Evolutionary conservation across 2,329 filamentous ascomycete genomes (phyloP).

Genomic region (Saccharata proteae): DNA sequence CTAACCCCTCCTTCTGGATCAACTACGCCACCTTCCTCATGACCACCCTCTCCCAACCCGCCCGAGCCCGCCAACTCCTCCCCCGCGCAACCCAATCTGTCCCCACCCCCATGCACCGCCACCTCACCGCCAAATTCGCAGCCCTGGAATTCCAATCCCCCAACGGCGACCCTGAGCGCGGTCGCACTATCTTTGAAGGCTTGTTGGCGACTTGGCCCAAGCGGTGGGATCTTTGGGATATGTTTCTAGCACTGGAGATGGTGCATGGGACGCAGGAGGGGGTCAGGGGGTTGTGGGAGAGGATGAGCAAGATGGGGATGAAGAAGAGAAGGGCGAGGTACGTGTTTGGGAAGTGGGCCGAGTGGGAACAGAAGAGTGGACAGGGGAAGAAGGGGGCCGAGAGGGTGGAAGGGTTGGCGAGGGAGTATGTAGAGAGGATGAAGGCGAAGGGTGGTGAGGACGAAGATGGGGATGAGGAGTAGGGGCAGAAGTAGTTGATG

Average conservation of each 20-base stretch:
- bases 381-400: constrained; percentile 58
- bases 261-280: constrained; percentile 44
- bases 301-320: constrained; percentile 51
- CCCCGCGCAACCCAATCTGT: constrained; percentile 77
- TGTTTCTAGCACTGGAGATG: constrained; percentile 73
- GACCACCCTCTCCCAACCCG: constrained; percentile 55
- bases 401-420: constrained; percentile 57
- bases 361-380: constrained; percentile 66
- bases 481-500: constrained; percentile 9
- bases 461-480: constrained; percentile 18
- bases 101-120: constrained; percentile 54
- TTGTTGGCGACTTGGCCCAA: constrained; percentile 76
- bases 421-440: constrained; percentile 51
- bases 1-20: constrained; percentile 70
- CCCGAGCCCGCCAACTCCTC: constrained; percentile 65
- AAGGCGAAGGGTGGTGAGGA: constrained; percentile 7
- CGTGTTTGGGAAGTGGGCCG: constrained; percentile 85
- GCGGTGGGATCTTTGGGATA: constrained; percentile 85
- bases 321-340: constrained; percentile 74
- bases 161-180: constrained; percentile 76
- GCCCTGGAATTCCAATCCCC: constrained; percentile 80
- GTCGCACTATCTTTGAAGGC: constrained; percentile 87
- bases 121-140: constrained; percentile 76
- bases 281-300: constrained; percentile 70
- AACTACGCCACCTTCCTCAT: constrained; percentile 95